Evolutionary conservation across 805 yeast genomes (phyloP).

Genomic region (Torulaspora microellipsoides): DNA sequence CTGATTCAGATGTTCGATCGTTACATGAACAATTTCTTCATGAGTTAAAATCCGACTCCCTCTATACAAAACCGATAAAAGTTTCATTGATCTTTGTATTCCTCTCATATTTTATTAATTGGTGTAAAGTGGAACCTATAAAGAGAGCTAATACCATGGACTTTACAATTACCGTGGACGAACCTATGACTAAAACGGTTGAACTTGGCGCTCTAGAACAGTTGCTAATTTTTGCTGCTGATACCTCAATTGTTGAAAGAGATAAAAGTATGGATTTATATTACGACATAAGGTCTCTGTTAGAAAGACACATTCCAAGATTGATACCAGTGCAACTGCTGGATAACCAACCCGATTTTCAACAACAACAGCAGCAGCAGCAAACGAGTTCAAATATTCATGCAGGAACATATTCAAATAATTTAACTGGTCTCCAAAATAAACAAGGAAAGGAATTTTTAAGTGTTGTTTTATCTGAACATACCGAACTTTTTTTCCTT

Average conservation of each 20-base stretch:
- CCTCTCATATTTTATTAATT: constrained; percentile 53
- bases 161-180: constrained; percentile 51
- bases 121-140: constrained; percentile 54
- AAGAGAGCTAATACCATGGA: constrained; percentile 44
- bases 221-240: constrained; percentile 56
- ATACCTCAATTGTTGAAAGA: constrained; percentile 40
- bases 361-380: constrained; percentile 4
- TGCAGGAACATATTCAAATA: not conserved
- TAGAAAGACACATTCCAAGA: constrained; percentile 63
- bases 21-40: constrained; percentile 38
- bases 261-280: constrained; percentile 44
- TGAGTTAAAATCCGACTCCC: constrained; percentile 38
- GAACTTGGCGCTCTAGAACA: constrained; percentile 69
- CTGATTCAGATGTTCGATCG: constrained; percentile 37
- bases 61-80: constrained; percentile 46
- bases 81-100: constrained; percentile 49
- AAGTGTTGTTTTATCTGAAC: constrained; percentile 22
- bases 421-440: constrained; percentile 1
- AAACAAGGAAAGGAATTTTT: constrained; percentile 7
- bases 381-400: not conserved
- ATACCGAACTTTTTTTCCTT: constrained; percentile 34
- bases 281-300: constrained; percentile 60
- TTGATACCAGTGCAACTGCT: constrained; percentile 48
- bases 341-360: constrained; percentile 41
- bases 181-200: constrained; percentile 54